Percentiles rank a stretch among this genome's conserved stretches.
These are phyloP conservation scores for Auriscalpium microsporum DNA, from an alignment of 768 basidiomycete species.

Conservation along the genomic window DNA sequence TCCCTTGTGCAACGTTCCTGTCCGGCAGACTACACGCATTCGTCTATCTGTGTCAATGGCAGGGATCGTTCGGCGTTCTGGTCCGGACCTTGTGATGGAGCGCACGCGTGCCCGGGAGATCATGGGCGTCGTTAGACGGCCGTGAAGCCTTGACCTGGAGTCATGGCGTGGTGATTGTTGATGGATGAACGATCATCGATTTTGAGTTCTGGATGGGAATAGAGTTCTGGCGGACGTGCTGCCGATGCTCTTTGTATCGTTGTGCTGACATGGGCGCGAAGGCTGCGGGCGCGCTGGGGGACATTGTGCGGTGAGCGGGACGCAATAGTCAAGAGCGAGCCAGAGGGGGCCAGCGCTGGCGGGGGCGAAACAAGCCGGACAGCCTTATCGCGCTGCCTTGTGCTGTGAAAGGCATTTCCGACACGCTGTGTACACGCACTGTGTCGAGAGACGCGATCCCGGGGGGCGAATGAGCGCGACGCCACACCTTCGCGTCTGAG, in stretches of 20 bases:
- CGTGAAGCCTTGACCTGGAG: slow-evolving; percentile 13
- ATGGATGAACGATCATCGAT: slow-evolving; percentile 12
- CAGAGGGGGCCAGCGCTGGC: not conserved
- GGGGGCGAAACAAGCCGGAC: not conserved
- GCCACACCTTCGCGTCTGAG: slow-evolving; percentile 43
- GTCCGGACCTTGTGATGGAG: not conserved
- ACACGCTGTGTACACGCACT: slow-evolving; percentile 62
- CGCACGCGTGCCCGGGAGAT: not conserved
- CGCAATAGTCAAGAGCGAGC: not conserved
- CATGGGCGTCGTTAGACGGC: not conserved
- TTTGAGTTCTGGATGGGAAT: slow-evolving; percentile 13
- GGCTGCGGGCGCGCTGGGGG: not conserved
- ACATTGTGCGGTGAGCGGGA: not conserved
- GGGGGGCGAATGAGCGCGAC: slow-evolving; percentile 36
- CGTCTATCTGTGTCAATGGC: not conserved
- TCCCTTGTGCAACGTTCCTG: not conserved
- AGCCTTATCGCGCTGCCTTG: slow-evolving; percentile 48
- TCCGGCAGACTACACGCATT: not conserved
- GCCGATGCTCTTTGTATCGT: no score
- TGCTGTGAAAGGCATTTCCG: slow-evolving; percentile 46
- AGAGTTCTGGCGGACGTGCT: slow-evolving; percentile 5
- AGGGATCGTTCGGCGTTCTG: not conserved
- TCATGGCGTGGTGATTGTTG: slow-evolving; percentile 5
- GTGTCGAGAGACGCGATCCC: slow-evolving; percentile 53
- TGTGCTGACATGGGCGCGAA: not conserved